Percentiles rank a stretch among this genome's conserved stretches.
These are phyloP conservation scores for Phialemonium atrogriseum DNA, from an alignment of 2,329 filamentous ascomycete genomes.

Conservation along the genomic window DNA sequence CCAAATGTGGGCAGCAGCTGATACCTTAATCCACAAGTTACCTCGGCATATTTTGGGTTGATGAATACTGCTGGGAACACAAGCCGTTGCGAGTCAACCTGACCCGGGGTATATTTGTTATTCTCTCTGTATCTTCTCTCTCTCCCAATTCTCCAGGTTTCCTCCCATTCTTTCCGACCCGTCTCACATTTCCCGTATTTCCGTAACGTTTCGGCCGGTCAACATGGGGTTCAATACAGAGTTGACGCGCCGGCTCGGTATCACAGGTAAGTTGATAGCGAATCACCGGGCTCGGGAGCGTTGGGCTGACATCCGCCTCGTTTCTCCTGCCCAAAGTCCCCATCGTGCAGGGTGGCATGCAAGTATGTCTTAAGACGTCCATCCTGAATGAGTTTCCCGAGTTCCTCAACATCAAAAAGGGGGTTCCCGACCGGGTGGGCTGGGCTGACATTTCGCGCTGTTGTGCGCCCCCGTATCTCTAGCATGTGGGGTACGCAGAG, in stretches of 20 bases:
- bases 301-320: constrained; percentile 15
- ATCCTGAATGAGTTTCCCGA: no score
- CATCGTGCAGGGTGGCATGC: constrained; percentile 77
- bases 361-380: constrained; percentile 17
- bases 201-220: constrained; percentile 6
- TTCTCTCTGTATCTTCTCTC: constrained; percentile 5
- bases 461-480: constrained; percentile 20
- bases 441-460: constrained; percentile 1
- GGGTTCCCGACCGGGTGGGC: no score
- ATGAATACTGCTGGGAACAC: no score
- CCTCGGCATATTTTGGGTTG: no score
- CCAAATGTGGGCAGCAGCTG: no score
- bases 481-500: constrained; percentile 77
- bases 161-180: constrained; percentile 3
- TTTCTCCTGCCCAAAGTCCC: constrained; percentile 45
- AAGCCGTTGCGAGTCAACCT: no score
- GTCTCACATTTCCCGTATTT: background rate
- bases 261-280: constrained; percentile 30
- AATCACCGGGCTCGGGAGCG: background rate
- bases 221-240: constrained; percentile 51
- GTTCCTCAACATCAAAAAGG: no score
- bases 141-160: no score
- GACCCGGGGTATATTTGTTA: constrained; percentile 3
- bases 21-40: no score
- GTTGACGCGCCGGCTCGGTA: constrained; percentile 49